Percentiles rank a stretch among this genome's conserved stretches.
These are phyloP conservation scores for Neospora caninum DNA, from an alignment of 169 alveolate genomes.

Conservation along the genomic window DNA sequence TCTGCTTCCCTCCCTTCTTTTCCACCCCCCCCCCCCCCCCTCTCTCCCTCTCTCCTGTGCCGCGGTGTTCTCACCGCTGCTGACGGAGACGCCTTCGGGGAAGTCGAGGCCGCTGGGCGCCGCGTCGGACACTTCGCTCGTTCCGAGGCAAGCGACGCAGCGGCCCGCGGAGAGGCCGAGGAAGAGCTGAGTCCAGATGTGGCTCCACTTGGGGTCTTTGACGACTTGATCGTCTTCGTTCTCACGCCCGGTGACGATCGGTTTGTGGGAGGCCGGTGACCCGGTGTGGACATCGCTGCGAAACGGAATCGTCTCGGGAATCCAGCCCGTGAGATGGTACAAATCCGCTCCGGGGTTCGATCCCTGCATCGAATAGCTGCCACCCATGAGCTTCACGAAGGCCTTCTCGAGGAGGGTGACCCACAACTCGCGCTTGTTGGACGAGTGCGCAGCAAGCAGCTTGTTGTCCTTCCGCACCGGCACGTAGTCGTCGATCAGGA, in stretches of 20 bases:
- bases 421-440: conserved; percentile 87
- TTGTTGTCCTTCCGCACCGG: conserved; percentile 79
- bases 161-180: conserved; percentile 79
- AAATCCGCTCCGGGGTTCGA: conserved; percentile 94
- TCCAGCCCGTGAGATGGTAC: conserved; percentile 93
- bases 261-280: conserved; percentile 69
- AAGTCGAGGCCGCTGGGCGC: conserved; percentile 77
- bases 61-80: conserved; percentile 37
- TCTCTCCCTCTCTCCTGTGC: no score
- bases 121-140: conserved; percentile 79
- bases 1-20: no score
- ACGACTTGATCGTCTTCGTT: conserved; percentile 10
- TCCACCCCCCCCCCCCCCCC: no score
- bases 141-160: conserved; percentile 85
- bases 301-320: conserved; percentile 90
- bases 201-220: conserved; percentile 35
- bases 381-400: conserved; percentile 89
- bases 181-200: conserved; percentile 44
- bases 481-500: conserved; percentile 90
- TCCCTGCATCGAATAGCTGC: conserved; percentile 90
- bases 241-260: conserved; percentile 54
- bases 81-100: conserved; percentile 82
- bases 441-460: conserved; percentile 89
- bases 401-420: conserved; percentile 93
- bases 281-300: conserved; percentile 75